Evolutionary conservation across 495 filamentous ascomycete species (phyloP).

Genomic region (Penicilliopsis zonata): DNA sequence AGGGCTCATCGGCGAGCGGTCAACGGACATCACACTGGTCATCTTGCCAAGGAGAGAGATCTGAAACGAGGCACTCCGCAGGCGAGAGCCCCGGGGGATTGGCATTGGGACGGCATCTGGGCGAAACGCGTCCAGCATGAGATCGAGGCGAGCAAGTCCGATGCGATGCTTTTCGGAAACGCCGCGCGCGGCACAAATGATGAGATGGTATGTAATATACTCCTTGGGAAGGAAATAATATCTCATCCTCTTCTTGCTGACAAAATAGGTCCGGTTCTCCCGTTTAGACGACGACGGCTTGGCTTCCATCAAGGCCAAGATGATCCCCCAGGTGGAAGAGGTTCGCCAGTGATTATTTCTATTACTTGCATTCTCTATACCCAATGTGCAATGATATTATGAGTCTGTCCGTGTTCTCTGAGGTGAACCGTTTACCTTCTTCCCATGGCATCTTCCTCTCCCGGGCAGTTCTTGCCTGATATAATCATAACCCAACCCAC

Average conservation of each 20-base stretch:
- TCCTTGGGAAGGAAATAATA: slow-evolving; percentile 6
- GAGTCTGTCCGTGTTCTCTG: too few species aligned
- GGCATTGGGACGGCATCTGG: slow-evolving; percentile 97
- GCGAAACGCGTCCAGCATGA: slow-evolving; percentile 68
- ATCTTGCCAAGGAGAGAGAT: slow-evolving; percentile 2
- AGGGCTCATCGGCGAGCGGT: slow-evolving; percentile 43
- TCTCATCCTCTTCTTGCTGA: slow-evolving; percentile 1
- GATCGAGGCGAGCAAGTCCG: slow-evolving; percentile 62
- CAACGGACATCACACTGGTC: slow-evolving; percentile 2
- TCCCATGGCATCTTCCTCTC: too few species aligned
- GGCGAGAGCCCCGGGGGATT: slow-evolving; percentile 58
- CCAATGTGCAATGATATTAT: slow-evolving; percentile 4
- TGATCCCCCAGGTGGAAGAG: slow-evolving; percentile 38
- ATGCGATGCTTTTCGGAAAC: slow-evolving; percentile 62
- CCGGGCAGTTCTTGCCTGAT: too few species aligned
- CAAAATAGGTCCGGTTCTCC: slow-evolving; percentile 67
- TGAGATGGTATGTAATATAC: slow-evolving; percentile 46
- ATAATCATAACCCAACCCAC: neutral
- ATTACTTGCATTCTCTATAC: slow-evolving; percentile 12
- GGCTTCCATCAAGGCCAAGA: slow-evolving; percentile 45
- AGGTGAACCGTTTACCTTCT: too few species aligned
- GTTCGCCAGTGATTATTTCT: slow-evolving; percentile 13
- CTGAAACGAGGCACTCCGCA: slow-evolving; percentile 23
- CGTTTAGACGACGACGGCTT: slow-evolving; percentile 50
- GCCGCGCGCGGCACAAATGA: slow-evolving; percentile 42